Conservation (phyloP, 2,329 filamentous ascomycete species). For the Arthrinium phaeospermum region DNA sequence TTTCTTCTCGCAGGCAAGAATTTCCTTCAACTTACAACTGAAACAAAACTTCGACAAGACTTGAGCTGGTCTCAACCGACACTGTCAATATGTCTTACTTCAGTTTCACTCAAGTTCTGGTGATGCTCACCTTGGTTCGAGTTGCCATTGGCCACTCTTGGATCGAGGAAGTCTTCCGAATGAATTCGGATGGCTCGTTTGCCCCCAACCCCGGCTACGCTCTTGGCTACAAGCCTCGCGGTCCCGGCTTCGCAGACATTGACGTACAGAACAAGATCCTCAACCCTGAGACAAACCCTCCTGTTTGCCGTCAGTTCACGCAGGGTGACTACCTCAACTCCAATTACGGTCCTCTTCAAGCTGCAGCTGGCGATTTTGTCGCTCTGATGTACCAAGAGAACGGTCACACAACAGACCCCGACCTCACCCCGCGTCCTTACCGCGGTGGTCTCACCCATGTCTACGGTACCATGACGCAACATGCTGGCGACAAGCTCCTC, state of each 20-base stretch:
- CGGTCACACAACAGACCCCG: constrained; percentile 68
- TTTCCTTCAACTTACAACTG: neutral
- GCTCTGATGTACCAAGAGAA: constrained; percentile 76
- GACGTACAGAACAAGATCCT: constrained; percentile 65
- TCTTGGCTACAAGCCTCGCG: constrained; percentile 71
- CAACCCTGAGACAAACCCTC: constrained; percentile 51
- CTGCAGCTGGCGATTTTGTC: constrained; percentile 65
- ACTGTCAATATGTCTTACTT: neutral
- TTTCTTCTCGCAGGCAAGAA: neutral
- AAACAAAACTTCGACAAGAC: neutral
- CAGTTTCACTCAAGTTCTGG: constrained; percentile 23
- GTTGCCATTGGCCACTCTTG: constrained; percentile 71
- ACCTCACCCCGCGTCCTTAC: constrained; percentile 32
- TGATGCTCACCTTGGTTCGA: constrained; percentile 40
- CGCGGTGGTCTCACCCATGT: constrained; percentile 77
- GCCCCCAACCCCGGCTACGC: constrained; percentile 73
- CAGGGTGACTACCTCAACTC: constrained; percentile 62
- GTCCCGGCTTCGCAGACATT: constrained; percentile 60
- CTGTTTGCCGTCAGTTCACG: constrained; percentile 68
- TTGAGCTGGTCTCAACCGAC: neutral
- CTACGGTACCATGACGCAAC: constrained; percentile 71
- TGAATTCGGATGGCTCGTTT: constrained; percentile 77
- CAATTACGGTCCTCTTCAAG: constrained; percentile 64
- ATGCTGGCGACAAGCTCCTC: constrained; percentile 40
- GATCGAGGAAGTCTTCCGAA: constrained; percentile 77